Evolutionary conservation across 768 basidiomycete species (phyloP), one percentile per base, ranked within the genome.

Genomic region (Pleurotus sapidus): DNA sequence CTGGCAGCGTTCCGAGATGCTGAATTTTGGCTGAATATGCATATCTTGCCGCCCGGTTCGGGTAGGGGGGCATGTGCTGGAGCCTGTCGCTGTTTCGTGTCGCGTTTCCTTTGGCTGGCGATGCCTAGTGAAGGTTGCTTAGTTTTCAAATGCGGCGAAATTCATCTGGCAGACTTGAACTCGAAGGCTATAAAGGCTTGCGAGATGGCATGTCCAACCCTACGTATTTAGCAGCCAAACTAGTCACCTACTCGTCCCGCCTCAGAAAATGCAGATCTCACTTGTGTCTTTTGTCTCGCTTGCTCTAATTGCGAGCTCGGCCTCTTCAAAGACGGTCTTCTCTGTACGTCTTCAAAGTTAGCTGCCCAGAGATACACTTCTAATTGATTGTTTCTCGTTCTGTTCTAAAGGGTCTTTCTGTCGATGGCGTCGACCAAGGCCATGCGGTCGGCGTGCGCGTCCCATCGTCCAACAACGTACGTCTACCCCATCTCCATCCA

Each of bases 391-490:
- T 34, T 50, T 27, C 17, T 4, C 25, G 4, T n/a, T 24, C 11
- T 30, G 8, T 20, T 51, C 23, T 50, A 25, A 37, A 76, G 74
- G 70, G 72, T 45, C 17, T 81, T 24, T 77, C 75, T 46, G 77
- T 81, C 34, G 78, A 80, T 59, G 79, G 79, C 18, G 75, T 76
- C 12, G 72, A 72, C 59, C 74, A 79, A 67, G 79, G 78, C 5
- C 74, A 78, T 49, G 66, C 67, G 15, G 73, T 67, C 50, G 78
- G 78, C 15, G 73, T 81, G 49, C 77, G 79, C 15, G 77, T 77
- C 0, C 76, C 77, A 4, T 60, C 63, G 30, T 67, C 70, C 25
- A 73, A 76, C 60, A 65, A 65, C 27, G 74, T 74, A 57, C 47
- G 70, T 56, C 30, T 9, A 3, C 30, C 30, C 30, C 30, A 8